Evolutionary conservation across 2,329 filamentous ascomycete genomes (phyloP).

Genomic region (Calonectria naviculata): DNA sequence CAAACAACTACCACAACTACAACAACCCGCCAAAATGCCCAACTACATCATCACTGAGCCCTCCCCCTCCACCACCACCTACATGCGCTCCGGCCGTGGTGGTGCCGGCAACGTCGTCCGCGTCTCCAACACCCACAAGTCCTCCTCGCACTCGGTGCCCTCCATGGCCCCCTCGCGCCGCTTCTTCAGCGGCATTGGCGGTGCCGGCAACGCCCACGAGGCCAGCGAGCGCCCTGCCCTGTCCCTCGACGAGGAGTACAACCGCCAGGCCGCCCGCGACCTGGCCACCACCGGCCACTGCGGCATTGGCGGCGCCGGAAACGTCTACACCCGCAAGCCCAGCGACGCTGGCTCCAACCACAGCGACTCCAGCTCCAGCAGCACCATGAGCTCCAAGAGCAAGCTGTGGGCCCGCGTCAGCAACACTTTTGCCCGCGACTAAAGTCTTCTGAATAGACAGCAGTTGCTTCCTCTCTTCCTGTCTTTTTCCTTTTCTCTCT

Average conservation of each 20-base stretch:
- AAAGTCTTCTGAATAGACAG: not conserved
- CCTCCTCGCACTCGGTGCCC: slow-evolving; percentile 58
- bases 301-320: slow-evolving; percentile 75
- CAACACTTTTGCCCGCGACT: slow-evolving; percentile 46
- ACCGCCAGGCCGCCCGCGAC: slow-evolving; percentile 56
- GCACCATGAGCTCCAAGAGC: slow-evolving; percentile 46
- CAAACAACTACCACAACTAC: not conserved
- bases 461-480: not conserved
- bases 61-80: slow-evolving; percentile 44
- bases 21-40: slow-evolving; percentile 37
- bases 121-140: slow-evolving; percentile 51
- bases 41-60: slow-evolving; percentile 48
- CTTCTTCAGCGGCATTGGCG: slow-evolving; percentile 75
- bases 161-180: slow-evolving; percentile 52
- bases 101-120: slow-evolving; percentile 68
- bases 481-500: not conserved
- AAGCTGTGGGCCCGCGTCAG: slow-evolving; percentile 49
- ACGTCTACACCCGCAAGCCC: slow-evolving; percentile 66
- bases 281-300: slow-evolving; percentile 66
- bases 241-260: slow-evolving; percentile 59
- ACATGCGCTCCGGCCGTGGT: slow-evolving; percentile 65
- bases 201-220: slow-evolving; percentile 71
- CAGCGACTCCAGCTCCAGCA: slow-evolving; percentile 51
- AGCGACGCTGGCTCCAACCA: slow-evolving; percentile 45
- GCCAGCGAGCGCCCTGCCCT: slow-evolving; percentile 58